These are phyloP conservation scores for Gaeumannomyces sp. DNA, from an alignment of 2,329 filamentous ascomycete genomes.

Conservation along the genomic window DNA sequence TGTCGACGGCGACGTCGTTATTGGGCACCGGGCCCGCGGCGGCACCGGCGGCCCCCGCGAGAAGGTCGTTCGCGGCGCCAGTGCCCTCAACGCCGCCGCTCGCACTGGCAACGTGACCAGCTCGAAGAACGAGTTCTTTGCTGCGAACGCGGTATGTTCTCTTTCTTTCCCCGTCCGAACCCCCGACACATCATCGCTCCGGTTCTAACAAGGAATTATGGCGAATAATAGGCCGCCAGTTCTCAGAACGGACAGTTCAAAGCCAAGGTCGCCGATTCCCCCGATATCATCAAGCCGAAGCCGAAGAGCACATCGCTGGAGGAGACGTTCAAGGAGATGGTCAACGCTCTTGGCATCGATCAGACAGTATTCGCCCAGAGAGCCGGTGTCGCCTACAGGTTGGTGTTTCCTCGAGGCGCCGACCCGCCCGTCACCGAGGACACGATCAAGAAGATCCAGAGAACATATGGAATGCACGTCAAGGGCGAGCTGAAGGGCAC, in stretches of 20 bases:
- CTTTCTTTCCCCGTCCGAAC: not conserved
- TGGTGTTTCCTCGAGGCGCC: conserved; percentile 64
- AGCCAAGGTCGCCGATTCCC: conserved; percentile 94
- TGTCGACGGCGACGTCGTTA: not conserved
- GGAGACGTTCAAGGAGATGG: not conserved
- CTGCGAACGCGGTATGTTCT: conserved; percentile 69
- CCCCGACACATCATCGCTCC: not conserved
- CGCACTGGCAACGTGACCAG: conserved; percentile 68
- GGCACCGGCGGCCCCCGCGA: conserved; percentile 61
- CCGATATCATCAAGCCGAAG: conserved; percentile 97
- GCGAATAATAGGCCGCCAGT: conserved; percentile 1
- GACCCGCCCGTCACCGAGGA: conserved; percentile 76
- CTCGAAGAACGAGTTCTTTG: conserved; percentile 86
- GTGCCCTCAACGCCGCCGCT: conserved; percentile 80
- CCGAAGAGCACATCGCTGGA: conserved; percentile 37
- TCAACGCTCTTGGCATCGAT: not conserved
- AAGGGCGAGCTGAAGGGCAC: conserved; percentile 66
- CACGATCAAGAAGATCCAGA: conserved; percentile 71
- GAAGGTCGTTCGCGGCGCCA: conserved; percentile 16
- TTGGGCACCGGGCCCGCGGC: conserved; percentile 27
- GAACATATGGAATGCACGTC: conserved; percentile 80
- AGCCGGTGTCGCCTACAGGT: too few relatives aligned
- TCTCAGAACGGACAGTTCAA: conserved; percentile 83
- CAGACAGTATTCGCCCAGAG: not conserved
- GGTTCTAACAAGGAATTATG: not conserved